Evolutionary conservation across 345 rosid species (phyloP), one percentile per base, ranked within the genome.

Genomic region (Gossypium rotundifolium): DNA sequence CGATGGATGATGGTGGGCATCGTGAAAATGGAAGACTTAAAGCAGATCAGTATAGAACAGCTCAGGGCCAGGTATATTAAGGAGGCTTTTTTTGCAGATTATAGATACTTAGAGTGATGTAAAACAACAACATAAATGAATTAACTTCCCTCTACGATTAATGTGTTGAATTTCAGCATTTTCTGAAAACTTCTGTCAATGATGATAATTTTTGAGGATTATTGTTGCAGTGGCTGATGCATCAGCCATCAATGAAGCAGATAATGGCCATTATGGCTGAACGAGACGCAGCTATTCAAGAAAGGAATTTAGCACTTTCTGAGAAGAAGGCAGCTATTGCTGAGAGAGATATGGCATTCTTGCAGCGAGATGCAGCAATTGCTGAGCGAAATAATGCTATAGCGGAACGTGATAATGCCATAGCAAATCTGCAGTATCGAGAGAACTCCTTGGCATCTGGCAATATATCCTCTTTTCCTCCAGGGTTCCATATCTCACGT

Each of bases 241-340:
- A 89, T 81, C 98, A 91, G 85, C 99, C 98, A 59, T 90, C 99
- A 18, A 96, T 96, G 98, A 96, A 96, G 86, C 99, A 96, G 86
- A 93, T 96, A 68, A 96, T 96, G 98, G 82, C 88, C 59, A 88
- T 96, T 69, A 91, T 96, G 88, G 94, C 97, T 27, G 98, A 96
- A 85, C 88, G 98, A 29, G 99, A 96, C 85, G 97, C 93, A 65
- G 97, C 98, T 11, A 80, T 96, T 44, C 97, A 90, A 74, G 98
- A 96, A 80, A 89, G 93, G 81, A 90, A 96, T 65, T 80, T 90
- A 65, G 99, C 98, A 18, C 65, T 96, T 74, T 88, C 99, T 16
- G 99, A 96, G 79, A 96, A 85, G 76, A 96, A 93, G 81, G 85
- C 97, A 20, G 99, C 97, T 3, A 77, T 91, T 76, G 92, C 98